Evolutionary conservation across 164 flowering plant species (phyloP).

Genomic region (Stephania japonica): DNA sequence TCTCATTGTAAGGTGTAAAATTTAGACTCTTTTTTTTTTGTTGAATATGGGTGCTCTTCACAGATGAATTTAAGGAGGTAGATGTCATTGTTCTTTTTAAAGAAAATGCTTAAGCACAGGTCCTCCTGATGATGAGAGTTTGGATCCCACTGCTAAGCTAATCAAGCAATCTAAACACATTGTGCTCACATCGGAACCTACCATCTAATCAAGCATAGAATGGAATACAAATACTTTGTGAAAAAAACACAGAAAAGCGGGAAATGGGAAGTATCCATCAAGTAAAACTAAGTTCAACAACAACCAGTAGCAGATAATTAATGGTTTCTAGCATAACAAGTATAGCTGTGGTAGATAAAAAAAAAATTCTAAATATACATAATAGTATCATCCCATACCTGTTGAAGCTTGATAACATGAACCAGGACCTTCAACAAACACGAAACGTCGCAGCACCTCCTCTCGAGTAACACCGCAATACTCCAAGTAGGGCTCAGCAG

Average conservation of each 20-base stretch:
- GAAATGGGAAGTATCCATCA: not conserved
- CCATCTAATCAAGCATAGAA: not conserved
- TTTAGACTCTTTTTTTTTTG: too few species aligned
- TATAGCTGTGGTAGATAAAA: not conserved
- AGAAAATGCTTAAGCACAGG: not conserved
- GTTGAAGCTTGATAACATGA: slow-evolving; percentile 75
- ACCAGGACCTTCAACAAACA: slow-evolving; percentile 84
- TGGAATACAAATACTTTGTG: not conserved
- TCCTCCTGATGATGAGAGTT: not conserved
- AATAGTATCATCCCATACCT: slow-evolving; percentile 31
- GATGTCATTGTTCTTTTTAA: not conserved
- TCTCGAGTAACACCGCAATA: slow-evolving; percentile 57
- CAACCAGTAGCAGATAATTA: not conserved
- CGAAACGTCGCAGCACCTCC: slow-evolving; percentile 72
- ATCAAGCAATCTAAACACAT: not conserved
- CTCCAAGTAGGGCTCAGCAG: slow-evolving; percentile 80
- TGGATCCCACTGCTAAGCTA: not conserved
- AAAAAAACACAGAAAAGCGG: too few species aligned
- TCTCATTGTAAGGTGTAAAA: too few species aligned
- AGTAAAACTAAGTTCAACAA: not conserved
- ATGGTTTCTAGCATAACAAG: not conserved
- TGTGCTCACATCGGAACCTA: not conserved
- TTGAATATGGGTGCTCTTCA: too few species aligned
- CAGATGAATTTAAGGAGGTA: too few species aligned
- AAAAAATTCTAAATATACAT: not conserved